Base-by-base conservation (phyloP, 164 flowering plant genomes). In the Chimonanthus salicifolius region DNA sequence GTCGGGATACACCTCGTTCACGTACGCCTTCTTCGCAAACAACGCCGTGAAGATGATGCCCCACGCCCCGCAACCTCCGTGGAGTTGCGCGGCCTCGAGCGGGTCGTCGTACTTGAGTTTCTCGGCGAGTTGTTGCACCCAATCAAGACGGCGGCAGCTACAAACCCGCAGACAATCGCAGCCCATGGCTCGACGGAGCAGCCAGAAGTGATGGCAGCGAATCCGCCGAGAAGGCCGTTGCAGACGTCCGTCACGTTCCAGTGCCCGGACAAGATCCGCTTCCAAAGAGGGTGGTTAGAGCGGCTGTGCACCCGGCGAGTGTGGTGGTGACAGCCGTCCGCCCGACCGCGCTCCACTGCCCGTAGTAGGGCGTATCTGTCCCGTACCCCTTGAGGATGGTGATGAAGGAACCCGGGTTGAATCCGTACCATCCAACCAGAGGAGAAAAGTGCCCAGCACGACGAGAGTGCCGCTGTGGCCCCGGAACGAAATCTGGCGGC, bases 391-490 rank as follows among this genome's bases (percentile, higher is more conserved):
- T 51, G 3, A 78, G 44, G 51, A 91, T 91, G 20, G 72, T 83
- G 15, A 51, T n/a, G 68, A 91, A 90, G 0, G 95, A 90, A 5
- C 90, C 90, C 0, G 94, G 94, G 74, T 90, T 90, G 77, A 90
- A 90, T 8, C 94, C 94, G 79, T 87, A 90, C 94, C 94, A 90
- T 0, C 92, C 94, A 90, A 90, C 94, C 92, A 90, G 1, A 90
- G 80, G 74, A 90, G 44, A 78, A 90, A 90, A 2, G 94, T 85
- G 4, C 94, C 94, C 15, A 90, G 79, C 0, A 90, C 94, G 2
- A 90, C 90, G 2, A 90, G 78, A 0, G 90, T 76, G 0, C 89
- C 91, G 66, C 85, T 84, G 75, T 90, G 94, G 6, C 94, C 94
- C 0, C 90, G 87, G 0, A 90, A 69, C 1, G 86, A 68, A 1